phyloP scores from a whole-genome alignment of 169 alveolate species.

The Theileria orientalis region DNA sequence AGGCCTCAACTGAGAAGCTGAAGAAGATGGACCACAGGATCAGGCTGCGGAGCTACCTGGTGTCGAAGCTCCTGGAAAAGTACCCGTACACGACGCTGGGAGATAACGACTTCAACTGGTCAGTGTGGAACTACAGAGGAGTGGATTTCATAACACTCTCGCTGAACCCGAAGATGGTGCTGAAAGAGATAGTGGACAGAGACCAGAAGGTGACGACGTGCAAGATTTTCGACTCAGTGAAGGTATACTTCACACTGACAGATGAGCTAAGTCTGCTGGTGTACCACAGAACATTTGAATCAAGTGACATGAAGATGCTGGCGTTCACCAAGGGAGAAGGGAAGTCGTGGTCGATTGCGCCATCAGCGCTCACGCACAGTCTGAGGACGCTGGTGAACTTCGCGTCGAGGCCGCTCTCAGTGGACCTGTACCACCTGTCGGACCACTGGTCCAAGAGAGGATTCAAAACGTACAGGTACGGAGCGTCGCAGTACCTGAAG shows the following conservation, averaged over 20 bases:
- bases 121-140: conserved; percentile 8
- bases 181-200: background rate
- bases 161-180: background rate
- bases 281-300: background rate
- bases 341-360: background rate
- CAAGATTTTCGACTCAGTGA: background rate
- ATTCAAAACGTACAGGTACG: too few relatives aligned
- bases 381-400: background rate
- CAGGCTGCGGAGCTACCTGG: too few relatives aligned
- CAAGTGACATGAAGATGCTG: background rate
- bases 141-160: background rate
- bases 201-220: background rate
- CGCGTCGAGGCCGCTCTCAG: conserved; percentile 6
- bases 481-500: too few relatives aligned
- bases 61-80: too few relatives aligned
- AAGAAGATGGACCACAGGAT: too few relatives aligned
- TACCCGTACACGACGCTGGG: too few relatives aligned
- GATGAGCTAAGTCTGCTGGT: background rate
- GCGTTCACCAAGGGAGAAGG: background rate
- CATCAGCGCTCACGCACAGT: background rate
- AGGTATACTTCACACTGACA: background rate
- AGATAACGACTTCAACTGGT: background rate
- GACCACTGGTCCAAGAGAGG: too few relatives aligned
- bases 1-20: too few relatives aligned
- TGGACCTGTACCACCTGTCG: conserved; percentile 11